phyloP scores from a whole-genome alignment of 306 rosid genomes.

The Acacia melanoxylon region DNA sequence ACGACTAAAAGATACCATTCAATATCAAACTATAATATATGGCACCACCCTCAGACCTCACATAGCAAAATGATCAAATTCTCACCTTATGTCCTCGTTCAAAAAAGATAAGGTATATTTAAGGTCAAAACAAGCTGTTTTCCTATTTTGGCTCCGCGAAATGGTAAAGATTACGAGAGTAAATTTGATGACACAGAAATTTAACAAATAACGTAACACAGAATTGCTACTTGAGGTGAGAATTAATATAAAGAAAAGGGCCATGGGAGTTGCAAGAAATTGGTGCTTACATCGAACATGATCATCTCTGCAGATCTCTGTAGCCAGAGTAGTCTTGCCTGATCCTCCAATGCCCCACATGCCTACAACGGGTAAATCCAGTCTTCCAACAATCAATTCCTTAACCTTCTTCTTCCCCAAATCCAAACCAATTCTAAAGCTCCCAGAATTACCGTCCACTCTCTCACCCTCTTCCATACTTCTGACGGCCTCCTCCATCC shows the following conservation, averaged over 20 bases:
- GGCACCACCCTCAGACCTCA: background rate
- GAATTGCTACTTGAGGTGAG: background rate
- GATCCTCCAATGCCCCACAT: constrained; percentile 90
- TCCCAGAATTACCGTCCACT: constrained; percentile 43
- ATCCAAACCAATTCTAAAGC: constrained; percentile 50
- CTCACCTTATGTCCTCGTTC: background rate
- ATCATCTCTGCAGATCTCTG: constrained; percentile 67
- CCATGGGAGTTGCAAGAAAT: background rate
- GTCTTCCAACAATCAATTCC: constrained; percentile 53
- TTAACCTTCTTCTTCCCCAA: constrained; percentile 70
- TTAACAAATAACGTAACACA: background rate
- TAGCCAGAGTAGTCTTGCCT: constrained; percentile 88
- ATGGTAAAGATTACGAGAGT: background rate
- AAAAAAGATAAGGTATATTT: background rate
- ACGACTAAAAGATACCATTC: background rate
- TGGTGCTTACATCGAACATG: constrained; percentile 67
- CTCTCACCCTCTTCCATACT: constrained; percentile 54
- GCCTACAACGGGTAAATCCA: constrained; percentile 57
- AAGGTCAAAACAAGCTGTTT: background rate
- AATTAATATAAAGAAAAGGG: background rate
- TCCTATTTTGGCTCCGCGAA: background rate
- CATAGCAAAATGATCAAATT: background rate
- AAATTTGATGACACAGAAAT: background rate
- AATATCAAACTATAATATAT: background rate
- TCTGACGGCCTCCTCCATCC: constrained; percentile 73